Percentiles rank a stretch among this genome's conserved stretches.
Conservation (phyloP, 768 basidiomycete species). For the Lyophyllum semitale region DNA sequence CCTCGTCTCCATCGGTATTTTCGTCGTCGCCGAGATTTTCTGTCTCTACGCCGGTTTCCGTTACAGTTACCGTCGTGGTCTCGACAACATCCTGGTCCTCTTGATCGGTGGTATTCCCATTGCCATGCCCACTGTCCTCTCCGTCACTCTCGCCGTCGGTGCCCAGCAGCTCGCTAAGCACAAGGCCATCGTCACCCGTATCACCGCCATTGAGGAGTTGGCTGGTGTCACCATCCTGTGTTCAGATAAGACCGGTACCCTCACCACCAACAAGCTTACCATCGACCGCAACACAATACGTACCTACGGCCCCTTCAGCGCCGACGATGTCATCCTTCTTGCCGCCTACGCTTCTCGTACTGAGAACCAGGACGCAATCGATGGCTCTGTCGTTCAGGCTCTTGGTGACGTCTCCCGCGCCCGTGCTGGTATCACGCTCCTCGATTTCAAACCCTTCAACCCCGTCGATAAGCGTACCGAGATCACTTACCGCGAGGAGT, state of each 20-base stretch:
- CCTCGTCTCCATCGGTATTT: slow-evolving; percentile 92
- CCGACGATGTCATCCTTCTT: slow-evolving; percentile 90
- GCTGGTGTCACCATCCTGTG: slow-evolving; percentile 98
- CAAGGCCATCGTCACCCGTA: slow-evolving; percentile 99
- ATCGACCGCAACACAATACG: slow-evolving; percentile 92
- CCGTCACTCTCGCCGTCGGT: slow-evolving; percentile 97
- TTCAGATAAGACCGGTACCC: slow-evolving; percentile 98
- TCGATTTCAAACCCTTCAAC: slow-evolving; percentile 99
- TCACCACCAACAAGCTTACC: slow-evolving; percentile 99
- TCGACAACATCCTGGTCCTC: slow-evolving; percentile 96
- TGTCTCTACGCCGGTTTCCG: slow-evolving; percentile 91
- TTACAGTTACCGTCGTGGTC: slow-evolving; percentile 90
- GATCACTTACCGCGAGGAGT: slow-evolving; percentile 94
- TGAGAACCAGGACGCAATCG: slow-evolving; percentile 99
- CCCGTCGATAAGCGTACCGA: slow-evolving; percentile 99
- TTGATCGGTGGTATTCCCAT: slow-evolving; percentile 99
- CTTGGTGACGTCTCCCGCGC: slow-evolving; percentile 73
- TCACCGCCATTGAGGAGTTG: slow-evolving; percentile 98
- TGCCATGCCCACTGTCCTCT: slow-evolving; percentile 98
- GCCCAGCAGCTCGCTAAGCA: slow-evolving; percentile 98
- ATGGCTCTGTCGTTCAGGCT: slow-evolving; percentile 80
- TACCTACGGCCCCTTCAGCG: slow-evolving; percentile 85
- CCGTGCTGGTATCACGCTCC: slow-evolving; percentile 89
- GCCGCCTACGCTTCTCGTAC: slow-evolving; percentile 96
- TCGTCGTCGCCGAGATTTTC: slow-evolving; percentile 92